Conservation (phyloP, 495 filamentous ascomycete species). For the Tuber magnatum region DNA sequence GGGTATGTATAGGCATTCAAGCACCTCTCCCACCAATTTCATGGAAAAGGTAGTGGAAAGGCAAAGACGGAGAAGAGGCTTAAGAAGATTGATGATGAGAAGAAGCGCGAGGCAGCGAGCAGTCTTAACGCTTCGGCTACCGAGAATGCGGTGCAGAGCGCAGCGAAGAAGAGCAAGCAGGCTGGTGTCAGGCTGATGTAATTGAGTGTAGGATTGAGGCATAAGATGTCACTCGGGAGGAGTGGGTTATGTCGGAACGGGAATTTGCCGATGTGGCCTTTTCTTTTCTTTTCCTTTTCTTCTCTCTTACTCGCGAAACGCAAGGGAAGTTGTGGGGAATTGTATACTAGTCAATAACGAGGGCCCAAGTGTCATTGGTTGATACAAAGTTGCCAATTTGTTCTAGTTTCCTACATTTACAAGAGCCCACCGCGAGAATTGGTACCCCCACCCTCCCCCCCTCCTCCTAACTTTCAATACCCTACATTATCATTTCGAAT, state of each 20-base stretch:
- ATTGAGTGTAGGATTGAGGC: neutral
- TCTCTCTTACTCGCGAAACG: neutral
- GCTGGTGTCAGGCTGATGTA: conserved; percentile 72
- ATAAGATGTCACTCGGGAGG: neutral
- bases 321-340: neutral
- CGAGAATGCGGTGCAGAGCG: conserved; percentile 61
- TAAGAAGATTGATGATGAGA: conserved; percentile 96
- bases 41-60: conserved; percentile 94
- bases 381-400: neutral
- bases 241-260: neutral
- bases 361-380: neutral
- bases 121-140: conserved; percentile 70
- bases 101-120: conserved; percentile 72
- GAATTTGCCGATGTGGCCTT: neutral
- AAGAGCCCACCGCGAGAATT: neutral
- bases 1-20: conserved; percentile 60
- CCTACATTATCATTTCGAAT: too few species aligned
- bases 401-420: neutral
- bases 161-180: conserved; percentile 73
- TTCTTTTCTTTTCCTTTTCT: neutral
- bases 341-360: neutral
- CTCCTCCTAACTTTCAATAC: too few species aligned
- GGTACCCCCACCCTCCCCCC: too few species aligned
- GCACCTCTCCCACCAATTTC: conserved; percentile 91
- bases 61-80: conserved; percentile 94